A percentile compares a stretch with the other conserved stretches of the same genome.
Evolutionary conservation across 169 alveolate genomes (phyloP).

Genomic region (Miamiensis avidus): DNA sequence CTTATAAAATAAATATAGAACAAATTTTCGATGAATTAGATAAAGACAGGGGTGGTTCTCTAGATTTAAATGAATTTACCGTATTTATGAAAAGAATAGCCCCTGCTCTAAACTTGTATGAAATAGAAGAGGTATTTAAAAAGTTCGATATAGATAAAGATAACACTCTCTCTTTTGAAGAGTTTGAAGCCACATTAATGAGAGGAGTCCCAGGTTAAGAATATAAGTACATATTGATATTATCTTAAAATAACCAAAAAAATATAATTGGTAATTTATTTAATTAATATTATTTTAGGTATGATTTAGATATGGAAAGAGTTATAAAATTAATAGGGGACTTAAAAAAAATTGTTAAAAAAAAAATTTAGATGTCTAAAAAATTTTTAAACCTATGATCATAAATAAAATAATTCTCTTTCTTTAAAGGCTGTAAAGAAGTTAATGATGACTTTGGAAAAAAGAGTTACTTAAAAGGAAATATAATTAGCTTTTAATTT

Average conservation of each 20-base stretch:
- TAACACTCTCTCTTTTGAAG: slow-evolving; percentile 15
- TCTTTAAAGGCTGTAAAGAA: background rate
- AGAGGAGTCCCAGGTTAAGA: background rate
- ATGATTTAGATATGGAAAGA: slow-evolving; percentile 2
- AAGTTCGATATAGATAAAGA: slow-evolving; percentile 35
- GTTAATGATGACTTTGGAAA: background rate
- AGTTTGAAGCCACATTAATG: slow-evolving; percentile 11
- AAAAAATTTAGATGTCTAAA: slow-evolving; percentile 12
- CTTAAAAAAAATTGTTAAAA: background rate
- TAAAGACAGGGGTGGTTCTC: background rate
- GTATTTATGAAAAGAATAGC: background rate
- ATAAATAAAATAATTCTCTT: too few relatives aligned
- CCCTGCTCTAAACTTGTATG: slow-evolving; percentile 1
- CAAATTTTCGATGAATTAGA: slow-evolving; percentile 9
- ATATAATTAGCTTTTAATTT: background rate
- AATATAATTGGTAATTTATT: background rate
- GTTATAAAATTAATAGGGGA: background rate
- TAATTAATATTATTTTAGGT: background rate
- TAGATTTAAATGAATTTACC: slow-evolving; percentile 3
- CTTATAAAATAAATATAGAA: slow-evolving; percentile 5
- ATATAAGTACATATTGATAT: background rate
- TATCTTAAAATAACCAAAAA: background rate
- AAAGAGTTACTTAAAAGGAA: background rate
- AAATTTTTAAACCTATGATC: background rate
- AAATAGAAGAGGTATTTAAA: background rate